Base-by-base conservation (phyloP, 108 stramenopile species). In the Fragilariopsis cylindrus region DNA sequence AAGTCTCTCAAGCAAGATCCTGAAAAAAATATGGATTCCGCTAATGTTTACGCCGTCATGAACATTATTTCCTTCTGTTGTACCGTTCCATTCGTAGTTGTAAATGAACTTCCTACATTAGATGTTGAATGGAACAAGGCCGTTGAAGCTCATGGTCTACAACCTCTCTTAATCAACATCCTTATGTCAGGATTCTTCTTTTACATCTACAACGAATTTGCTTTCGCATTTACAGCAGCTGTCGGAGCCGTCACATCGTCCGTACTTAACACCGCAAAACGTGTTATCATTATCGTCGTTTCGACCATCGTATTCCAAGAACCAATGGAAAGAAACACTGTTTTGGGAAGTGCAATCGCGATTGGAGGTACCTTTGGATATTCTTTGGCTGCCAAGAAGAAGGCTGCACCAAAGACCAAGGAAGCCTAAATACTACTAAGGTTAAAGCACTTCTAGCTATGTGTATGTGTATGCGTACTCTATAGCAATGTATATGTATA, bases 121-220 rank as follows among this genome's bases (percentile, higher is more conserved):
- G 45, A 47, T 41, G 80, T 74, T 9, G 82, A 85, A 47, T 91
- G 87, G 88, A 78, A 86, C 55, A 86, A 85, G 69, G 89, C 93
- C 19, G 82, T 78, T 15, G 75, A 76, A 47, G 80, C 76, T 43
- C 70, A 90, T 58, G 90, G 89, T 44, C 63, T 82, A 13, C 65
- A 82, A 30, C 85, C 79, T 44, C 55, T 94, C 39, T 71, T 88
- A 57, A 81, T 41, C 50, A 94, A 94, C 81, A 88, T 94, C 60
- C 69, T 88, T 45, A 62, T 91, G 39, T 88, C 87, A 50, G 97
- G 96, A 57, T 89, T 98, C 65, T 96, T 93, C 85, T 98, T 95
- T 74, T 98, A 98, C 87, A 79, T 96, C 65, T 98, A 98, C 93
- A 98, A 98, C 54, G 97, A 98, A 74, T 93, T 95, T 48, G 97